Conservation (phyloP, 2,329 filamentous ascomycete genomes). For the Massarina eburnea region DNA sequence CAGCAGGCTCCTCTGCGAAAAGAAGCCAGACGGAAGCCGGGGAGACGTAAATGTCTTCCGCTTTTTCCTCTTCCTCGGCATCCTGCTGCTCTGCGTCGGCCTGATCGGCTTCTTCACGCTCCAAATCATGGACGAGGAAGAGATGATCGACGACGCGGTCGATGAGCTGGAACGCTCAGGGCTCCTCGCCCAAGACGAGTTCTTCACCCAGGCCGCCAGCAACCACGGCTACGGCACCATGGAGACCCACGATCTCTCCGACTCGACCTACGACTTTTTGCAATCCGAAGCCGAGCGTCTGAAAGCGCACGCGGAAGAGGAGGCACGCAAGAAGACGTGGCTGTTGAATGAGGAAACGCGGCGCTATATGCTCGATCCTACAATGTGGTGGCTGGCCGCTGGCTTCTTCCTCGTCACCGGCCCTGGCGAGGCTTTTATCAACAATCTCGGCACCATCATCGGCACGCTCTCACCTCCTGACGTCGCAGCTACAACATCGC, state of each 20-base stretch:
- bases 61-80: slow-evolving; percentile 83
- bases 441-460: slow-evolving; percentile 93
- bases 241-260: slow-evolving; percentile 49
- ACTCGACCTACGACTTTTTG: slow-evolving; percentile 51
- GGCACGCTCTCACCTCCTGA: slow-evolving; percentile 74
- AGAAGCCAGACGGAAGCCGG: slow-evolving; percentile 59
- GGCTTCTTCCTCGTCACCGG: slow-evolving; percentile 94
- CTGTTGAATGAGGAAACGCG: slow-evolving; percentile 89
- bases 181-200: slow-evolving; percentile 71
- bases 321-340: slow-evolving; percentile 79
- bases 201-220: slow-evolving; percentile 63
- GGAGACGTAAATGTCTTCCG: slow-evolving; percentile 73
- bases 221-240: slow-evolving; percentile 66
- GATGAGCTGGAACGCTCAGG: slow-evolving; percentile 91
- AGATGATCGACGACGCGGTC: slow-evolving; percentile 85
- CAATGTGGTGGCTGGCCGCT: slow-evolving; percentile 92
- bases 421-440: slow-evolving; percentile 96
- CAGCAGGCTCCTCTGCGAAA: slow-evolving; percentile 74
- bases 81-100: slow-evolving; percentile 71
- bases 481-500: slow-evolving; percentile 60
- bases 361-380: slow-evolving; percentile 80
- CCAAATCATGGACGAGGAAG: slow-evolving; percentile 78
- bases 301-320: slow-evolving; percentile 53
- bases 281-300: slow-evolving; percentile 50
- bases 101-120: slow-evolving; percentile 73